Conservation (phyloP, 345 rosid genomes). For the Gossypium stocksii region DNA sequence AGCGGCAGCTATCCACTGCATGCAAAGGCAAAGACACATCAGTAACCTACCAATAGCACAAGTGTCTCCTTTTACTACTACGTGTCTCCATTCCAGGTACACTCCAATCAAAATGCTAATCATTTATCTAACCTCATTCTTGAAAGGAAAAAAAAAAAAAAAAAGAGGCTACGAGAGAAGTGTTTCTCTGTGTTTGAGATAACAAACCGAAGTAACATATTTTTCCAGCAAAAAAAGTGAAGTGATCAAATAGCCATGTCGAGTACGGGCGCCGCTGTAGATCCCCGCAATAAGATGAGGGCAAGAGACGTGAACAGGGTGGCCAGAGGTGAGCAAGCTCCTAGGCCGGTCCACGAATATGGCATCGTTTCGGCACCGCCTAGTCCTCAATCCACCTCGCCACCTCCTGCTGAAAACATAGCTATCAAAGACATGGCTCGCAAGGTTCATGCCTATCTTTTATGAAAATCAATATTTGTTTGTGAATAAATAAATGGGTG, state of each 20-base stretch:
- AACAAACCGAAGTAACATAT: neutral
- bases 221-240: conserved; percentile 6
- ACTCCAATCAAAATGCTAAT: neutral
- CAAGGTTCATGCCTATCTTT: conserved; percentile 12
- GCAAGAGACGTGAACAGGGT: conserved; percentile 43
- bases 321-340: conserved; percentile 45
- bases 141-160: neutral
- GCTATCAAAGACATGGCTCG: conserved; percentile 15
- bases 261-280: conserved; percentile 30
- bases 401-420: neutral
- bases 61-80: neutral
- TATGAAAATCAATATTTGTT: neutral
- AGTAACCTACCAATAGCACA: neutral
- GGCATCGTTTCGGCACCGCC: conserved; percentile 36
- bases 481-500: too few species aligned
- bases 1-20: neutral
- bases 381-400: conserved; percentile 8
- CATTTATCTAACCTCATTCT: neutral
- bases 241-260: neutral
- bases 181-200: too few species aligned
- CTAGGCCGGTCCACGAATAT: conserved; percentile 35
- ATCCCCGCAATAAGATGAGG: conserved; percentile 56
- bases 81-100: neutral
- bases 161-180: neutral
- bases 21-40: neutral